Base-by-base conservation (phyloP, 106 monocot species). In the Xerophyta viscosa region DNA sequence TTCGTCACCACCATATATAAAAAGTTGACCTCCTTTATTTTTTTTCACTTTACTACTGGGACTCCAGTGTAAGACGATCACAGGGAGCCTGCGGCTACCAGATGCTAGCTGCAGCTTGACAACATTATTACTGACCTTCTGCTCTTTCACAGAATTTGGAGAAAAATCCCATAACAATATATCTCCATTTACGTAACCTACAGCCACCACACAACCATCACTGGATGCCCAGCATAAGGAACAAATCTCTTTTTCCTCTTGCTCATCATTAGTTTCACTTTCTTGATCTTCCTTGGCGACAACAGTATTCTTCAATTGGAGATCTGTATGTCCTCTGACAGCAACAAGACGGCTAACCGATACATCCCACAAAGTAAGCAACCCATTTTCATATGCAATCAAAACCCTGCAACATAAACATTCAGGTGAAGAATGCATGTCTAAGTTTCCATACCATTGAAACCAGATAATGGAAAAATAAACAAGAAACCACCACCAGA, bases 1-100 rank as follows among this genome's bases (percentile, higher is more conserved):
- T 51, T 89, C 89, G 71, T 89, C 96, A 41, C 96, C 96, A 41
- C 96, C 96, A 71, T 96, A 96, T 37, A 96, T 53, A 74, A 89
- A 85, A 67, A 96, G 81, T 48, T 79, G 69, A 20, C 94, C 88
- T 4, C 81, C 60, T 58, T 68, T 70, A 30, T 76, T 65, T 63
- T 66, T 54, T 29, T 79, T 58, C 52, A 67, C 54, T 69, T 77
- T 83, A 17, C 31, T 27, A 63, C 68, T 71, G 41, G 78, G 46
- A 71, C 81, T 75, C 89, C 89, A 98, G 25, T 90, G 82, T 46
- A 98, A 79, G 52, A 98, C 72, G 78, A 98, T 89, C 28, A 98
- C 89, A 57, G 96, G 96, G 20, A 98, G 72, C 65, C 89, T 78
- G 37, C 89, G 81, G 42, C 39, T 65, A 62, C 73, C 89, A 72